Conservation (phyloP, 2,329 filamentous ascomycete species). For the Neopestalotiopsis clavispora region DNA sequence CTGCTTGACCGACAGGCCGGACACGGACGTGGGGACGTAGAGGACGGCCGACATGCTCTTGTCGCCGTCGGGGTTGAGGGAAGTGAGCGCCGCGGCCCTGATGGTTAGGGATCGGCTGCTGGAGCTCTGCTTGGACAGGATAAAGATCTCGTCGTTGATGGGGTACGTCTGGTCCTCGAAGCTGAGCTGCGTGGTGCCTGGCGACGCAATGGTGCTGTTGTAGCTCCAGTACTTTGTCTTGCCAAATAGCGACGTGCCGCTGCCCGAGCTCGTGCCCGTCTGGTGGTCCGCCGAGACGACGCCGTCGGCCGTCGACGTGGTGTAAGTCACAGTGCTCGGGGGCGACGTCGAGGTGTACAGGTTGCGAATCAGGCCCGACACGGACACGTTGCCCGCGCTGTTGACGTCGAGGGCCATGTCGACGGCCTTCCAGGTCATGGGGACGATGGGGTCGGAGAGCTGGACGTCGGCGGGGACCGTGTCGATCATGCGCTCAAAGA, state of each 20-base stretch:
- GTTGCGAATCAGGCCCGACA: conserved; percentile 10
- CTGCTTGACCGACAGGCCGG: background rate
- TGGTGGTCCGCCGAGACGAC: background rate
- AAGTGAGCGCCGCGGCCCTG: background rate
- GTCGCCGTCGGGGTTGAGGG: background rate
- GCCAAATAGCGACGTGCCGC: background rate
- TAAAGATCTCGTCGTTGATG: background rate
- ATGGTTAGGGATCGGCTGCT: background rate
- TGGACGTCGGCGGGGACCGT: background rate
- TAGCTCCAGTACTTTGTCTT: conserved; percentile 2
- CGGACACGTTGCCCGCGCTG: background rate
- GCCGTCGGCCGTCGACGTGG: background rate
- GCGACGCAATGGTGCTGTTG: conserved; percentile 3
- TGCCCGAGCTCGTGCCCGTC: background rate
- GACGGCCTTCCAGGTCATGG: conserved; percentile 15
- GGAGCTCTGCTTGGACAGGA: conserved; percentile 6
- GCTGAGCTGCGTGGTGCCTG: background rate
- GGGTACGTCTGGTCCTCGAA: conserved; percentile 7
- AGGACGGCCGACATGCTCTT: background rate
- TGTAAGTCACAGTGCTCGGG: conserved; percentile 7
- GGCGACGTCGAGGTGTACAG: background rate
- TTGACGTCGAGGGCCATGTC: background rate
- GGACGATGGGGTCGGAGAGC: conserved; percentile 4
- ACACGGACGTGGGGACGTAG: background rate
- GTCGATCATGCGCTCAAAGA: conserved; percentile 13